Conservation (phyloP, 1,284 basidiomycete species). For the Polyporus tsugae region DNA sequence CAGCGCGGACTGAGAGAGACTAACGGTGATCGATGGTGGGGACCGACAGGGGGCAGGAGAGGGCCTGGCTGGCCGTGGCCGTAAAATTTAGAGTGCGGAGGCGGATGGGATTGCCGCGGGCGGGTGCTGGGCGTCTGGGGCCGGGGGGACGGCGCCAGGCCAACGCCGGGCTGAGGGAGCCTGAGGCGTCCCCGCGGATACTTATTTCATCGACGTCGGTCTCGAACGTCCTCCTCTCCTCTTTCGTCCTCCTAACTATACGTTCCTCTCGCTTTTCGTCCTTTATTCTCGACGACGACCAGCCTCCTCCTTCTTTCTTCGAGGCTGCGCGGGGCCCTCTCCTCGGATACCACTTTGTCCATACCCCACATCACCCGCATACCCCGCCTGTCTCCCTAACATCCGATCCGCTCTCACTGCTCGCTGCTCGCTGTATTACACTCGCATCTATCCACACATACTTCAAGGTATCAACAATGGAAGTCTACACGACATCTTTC, state of each 20-base stretch:
- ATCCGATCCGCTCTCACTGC: slow-evolving; percentile 36
- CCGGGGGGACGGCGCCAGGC: slow-evolving; percentile 5
- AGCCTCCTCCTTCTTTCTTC: slow-evolving; percentile 38
- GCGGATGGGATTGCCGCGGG: not conserved
- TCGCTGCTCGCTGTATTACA: slow-evolving; percentile 42
- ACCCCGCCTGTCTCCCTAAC: slow-evolving; percentile 48
- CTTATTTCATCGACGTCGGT: slow-evolving; percentile 32
- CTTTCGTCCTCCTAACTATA: slow-evolving; percentile 36
- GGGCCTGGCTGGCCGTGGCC: slow-evolving; percentile 15
- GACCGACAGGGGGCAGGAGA: slow-evolving; percentile 12
- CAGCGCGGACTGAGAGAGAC: not conserved
- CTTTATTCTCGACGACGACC: slow-evolving; percentile 42
- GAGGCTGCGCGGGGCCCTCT: slow-evolving; percentile 42
- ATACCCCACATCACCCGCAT: slow-evolving; percentile 47
- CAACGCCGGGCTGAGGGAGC: slow-evolving; percentile 5
- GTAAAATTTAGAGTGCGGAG: slow-evolving; percentile 21
- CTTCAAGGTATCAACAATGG: slow-evolving; percentile 62
- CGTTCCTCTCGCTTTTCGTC: slow-evolving; percentile 38
- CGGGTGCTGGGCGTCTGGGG: not conserved
- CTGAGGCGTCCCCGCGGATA: slow-evolving; percentile 29
- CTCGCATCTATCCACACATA: slow-evolving; percentile 39
- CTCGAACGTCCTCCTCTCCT: slow-evolving; percentile 10
- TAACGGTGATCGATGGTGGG: slow-evolving; percentile 19
- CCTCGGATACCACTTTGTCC: slow-evolving; percentile 48
- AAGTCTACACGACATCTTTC: slow-evolving; percentile 93